phyloP scores from a whole-genome alignment of 2,329 filamentous ascomycete genomes.

The Penicillium sp. region DNA sequence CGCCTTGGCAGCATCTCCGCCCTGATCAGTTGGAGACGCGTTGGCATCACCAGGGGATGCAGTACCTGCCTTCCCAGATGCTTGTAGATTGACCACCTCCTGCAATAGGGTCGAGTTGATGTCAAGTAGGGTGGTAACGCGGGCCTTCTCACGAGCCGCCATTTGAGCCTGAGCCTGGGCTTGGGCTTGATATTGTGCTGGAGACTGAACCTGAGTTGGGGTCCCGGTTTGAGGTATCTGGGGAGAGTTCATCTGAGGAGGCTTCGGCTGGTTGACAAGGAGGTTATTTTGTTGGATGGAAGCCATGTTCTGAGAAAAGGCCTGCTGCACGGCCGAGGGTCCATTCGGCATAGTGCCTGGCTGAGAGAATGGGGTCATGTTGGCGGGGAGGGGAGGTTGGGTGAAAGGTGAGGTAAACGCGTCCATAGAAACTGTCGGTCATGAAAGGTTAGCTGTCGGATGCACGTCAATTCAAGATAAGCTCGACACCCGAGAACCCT shows the following conservation, averaged over 20 bases:
- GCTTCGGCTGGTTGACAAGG: conserved; percentile 39
- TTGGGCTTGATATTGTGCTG: conserved; percentile 37
- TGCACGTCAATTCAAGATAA: conserved; percentile 20
- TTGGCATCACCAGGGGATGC: conserved; percentile 42
- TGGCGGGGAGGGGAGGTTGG: conserved; percentile 41
- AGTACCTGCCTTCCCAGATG: conserved; percentile 51
- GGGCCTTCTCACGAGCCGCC: conserved; percentile 52
- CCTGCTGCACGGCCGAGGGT: conserved; percentile 41
- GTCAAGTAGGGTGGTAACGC: conserved; percentile 53
- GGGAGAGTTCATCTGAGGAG: conserved; percentile 28
- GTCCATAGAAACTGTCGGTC: conserved; percentile 42
- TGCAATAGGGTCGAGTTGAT: conserved; percentile 56
- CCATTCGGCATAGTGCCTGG: conserved; percentile 37
- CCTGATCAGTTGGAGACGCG: conserved; percentile 41
- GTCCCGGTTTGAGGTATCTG: conserved; percentile 23
- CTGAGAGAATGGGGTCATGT: conserved; percentile 41
- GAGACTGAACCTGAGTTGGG: conserved; percentile 34
- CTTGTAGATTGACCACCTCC: conserved; percentile 55
- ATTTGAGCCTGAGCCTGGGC: conserved; percentile 40
- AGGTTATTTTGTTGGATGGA: conserved; percentile 44
- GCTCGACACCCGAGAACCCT: background rate
- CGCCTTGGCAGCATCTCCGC: conserved; percentile 41
- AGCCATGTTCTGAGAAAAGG: conserved; percentile 45
- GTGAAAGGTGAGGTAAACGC: conserved; percentile 45
- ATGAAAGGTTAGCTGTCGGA: conserved; percentile 27